These are phyloP conservation scores for Mycena indigotica DNA, from an alignment of 768 basidiomycete genomes.

Conservation along the genomic window DNA sequence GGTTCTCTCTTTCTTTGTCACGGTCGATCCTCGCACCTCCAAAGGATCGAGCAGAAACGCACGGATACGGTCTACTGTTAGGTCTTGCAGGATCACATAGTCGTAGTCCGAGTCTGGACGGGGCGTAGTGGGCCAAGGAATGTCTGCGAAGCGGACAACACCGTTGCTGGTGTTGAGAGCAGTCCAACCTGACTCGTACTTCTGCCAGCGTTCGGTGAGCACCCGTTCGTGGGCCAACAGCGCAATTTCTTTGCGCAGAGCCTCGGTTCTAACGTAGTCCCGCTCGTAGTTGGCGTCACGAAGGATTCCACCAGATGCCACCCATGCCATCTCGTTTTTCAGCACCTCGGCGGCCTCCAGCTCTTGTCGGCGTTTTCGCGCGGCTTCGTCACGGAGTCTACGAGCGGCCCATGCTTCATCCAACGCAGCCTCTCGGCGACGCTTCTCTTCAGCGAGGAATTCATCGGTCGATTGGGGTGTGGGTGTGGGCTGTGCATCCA, in stretches of 20 bases:
- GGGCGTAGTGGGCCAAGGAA: conserved; percentile 63
- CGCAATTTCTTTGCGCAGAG: conserved; percentile 49
- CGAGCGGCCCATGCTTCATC: conserved; percentile 22
- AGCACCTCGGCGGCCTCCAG: conserved; percentile 44
- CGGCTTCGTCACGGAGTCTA: conserved; percentile 10
- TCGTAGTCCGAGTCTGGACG: conserved; percentile 4
- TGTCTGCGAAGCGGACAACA: conserved; percentile 46
- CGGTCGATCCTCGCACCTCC: conserved; percentile 41
- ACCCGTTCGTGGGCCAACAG: conserved; percentile 44
- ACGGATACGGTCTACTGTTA: conserved; percentile 45
- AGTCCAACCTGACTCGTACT: conserved; percentile 57
- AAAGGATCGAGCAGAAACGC: conserved; percentile 54
- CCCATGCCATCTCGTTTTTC: conserved; percentile 61
- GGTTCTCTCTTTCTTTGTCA: conserved; percentile 54
- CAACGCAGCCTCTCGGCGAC: conserved; percentile 10
- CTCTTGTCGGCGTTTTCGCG: conserved; percentile 26
- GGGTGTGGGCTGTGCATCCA: background rate
- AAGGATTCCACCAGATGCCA: conserved; percentile 57
- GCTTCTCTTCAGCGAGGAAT: conserved; percentile 11
- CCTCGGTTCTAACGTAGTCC: conserved; percentile 52
- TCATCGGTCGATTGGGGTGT: background rate
- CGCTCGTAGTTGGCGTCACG: conserved; percentile 51
- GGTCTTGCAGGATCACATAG: conserved; percentile 27
- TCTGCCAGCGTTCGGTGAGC: conserved; percentile 48
- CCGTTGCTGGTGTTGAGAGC: conserved; percentile 33